Evolutionary conservation across 2,329 filamentous ascomycete species (phyloP).

Genomic region (Xylaria hypoxylon): DNA sequence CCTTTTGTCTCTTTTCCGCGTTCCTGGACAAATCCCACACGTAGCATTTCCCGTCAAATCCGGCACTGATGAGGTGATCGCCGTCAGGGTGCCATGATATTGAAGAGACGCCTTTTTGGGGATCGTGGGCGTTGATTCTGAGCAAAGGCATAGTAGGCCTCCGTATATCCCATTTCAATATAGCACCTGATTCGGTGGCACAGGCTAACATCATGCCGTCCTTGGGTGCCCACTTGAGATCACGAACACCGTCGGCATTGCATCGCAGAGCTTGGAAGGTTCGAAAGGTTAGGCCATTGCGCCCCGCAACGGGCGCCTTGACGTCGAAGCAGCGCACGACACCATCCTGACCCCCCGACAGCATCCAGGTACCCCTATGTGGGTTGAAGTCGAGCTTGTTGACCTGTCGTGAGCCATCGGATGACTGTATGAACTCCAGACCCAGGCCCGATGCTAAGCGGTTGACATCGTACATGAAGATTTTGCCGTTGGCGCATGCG

Average conservation of each 20-base stretch:
- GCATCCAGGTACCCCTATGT: constrained; percentile 65
- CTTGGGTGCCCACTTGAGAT: constrained; percentile 74
- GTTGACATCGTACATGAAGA: constrained; percentile 72
- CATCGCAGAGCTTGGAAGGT: constrained; percentile 61
- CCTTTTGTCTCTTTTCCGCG: constrained; percentile 72
- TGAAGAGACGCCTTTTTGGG: constrained; percentile 64
- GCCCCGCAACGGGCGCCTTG: constrained; percentile 59
- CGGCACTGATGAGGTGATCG: constrained; percentile 72
- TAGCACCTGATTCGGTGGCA: constrained; percentile 70
- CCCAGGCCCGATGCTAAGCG: constrained; percentile 60
- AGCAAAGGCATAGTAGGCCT: constrained; percentile 65
- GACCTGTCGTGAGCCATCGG: constrained; percentile 72
- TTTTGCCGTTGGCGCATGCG: constrained; percentile 72
- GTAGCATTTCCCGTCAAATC: constrained; percentile 70
- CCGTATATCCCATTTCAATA: constrained; percentile 74
- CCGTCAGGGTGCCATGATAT: constrained; percentile 77
- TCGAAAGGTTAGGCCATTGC: constrained; percentile 63
- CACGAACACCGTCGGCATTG: constrained; percentile 68
- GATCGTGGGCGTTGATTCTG: constrained; percentile 70
- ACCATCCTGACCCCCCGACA: constrained; percentile 74
- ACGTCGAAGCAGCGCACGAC: constrained; percentile 72
- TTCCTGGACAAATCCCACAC: constrained; percentile 73
- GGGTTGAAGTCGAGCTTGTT: constrained; percentile 73
- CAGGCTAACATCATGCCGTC: constrained; percentile 73
- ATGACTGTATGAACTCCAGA: constrained; percentile 67